Conservation (phyloP, 306 rosid genomes). For the Hylodesmum podocarpum region DNA sequence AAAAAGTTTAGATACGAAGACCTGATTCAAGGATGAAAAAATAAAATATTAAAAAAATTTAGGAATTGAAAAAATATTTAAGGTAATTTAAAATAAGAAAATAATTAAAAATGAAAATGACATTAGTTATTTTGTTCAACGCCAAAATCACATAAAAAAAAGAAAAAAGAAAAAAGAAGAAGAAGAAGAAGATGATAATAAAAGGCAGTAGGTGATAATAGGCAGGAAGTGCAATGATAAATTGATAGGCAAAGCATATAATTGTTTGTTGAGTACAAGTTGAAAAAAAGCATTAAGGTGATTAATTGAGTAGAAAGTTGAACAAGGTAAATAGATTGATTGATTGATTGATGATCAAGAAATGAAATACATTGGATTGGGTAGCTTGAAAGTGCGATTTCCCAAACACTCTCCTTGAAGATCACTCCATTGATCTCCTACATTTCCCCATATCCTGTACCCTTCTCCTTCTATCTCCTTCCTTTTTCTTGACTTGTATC, state of each 20-base stretch:
- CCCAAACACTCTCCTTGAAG: slow-evolving; percentile 71
- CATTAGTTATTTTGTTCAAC: too few species aligned
- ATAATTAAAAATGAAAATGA: too few species aligned
- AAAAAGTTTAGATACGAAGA: too few species aligned
- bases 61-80: too few species aligned
- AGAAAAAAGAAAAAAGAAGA: too few species aligned
- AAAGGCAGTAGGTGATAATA: not conserved
- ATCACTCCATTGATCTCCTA: slow-evolving; percentile 97
- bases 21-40: too few species aligned
- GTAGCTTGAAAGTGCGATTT: slow-evolving; percentile 76
- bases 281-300: not conserved
- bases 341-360: slow-evolving; percentile 32
- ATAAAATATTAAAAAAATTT: too few species aligned
- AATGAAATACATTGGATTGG: slow-evolving; percentile 91
- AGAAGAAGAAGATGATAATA: too few species aligned
- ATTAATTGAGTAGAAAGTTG: not conserved
- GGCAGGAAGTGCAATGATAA: not conserved
- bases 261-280: not conserved
- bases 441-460: slow-evolving; percentile 82
- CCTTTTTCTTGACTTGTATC: slow-evolving; percentile 59
- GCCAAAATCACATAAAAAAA: too few species aligned
- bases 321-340: not conserved
- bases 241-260: not conserved
- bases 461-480: slow-evolving; percentile 63
- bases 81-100: too few species aligned